Evolutionary conservation across 441 rosid species (phyloP).

Genomic region (California macrophylla): DNA sequence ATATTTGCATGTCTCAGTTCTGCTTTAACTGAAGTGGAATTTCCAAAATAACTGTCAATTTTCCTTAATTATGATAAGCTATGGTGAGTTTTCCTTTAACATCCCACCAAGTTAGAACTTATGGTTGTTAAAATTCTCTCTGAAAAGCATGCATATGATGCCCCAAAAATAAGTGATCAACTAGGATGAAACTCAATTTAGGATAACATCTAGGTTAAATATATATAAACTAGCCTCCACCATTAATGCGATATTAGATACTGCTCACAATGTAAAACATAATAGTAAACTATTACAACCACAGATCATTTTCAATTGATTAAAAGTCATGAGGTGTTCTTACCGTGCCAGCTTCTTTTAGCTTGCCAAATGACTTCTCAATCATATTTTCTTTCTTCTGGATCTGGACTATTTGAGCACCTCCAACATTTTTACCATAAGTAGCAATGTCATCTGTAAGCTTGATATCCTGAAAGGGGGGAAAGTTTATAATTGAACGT

Average conservation of each 20-base stretch:
- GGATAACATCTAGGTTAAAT: background rate
- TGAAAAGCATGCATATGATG: background rate
- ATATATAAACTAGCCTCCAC: background rate
- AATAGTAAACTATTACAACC: background rate
- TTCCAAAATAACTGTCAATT: background rate
- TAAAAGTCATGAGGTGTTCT: constrained; percentile 17
- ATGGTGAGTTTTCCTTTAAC: background rate
- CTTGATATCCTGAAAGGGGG: constrained; percentile 37
- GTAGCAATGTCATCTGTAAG: constrained; percentile 25
- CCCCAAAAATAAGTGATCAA: background rate
- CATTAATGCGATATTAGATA: background rate
- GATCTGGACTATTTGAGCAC: constrained; percentile 38
- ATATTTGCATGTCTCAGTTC: background rate
- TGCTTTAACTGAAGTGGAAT: background rate
- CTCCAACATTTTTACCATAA: constrained; percentile 30
- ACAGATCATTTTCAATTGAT: constrained; percentile 4
- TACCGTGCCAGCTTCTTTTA: constrained; percentile 83
- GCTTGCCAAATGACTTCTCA: constrained; percentile 67
- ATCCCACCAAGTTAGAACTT: background rate
- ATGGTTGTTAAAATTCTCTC: background rate
- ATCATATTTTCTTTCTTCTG: constrained; percentile 64
- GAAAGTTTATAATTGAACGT: constrained; percentile 17
- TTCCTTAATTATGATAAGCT: background rate
- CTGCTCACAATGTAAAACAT: constrained; percentile 5
- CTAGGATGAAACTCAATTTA: background rate